Base-by-base conservation (phyloP, 176 grass and related monocot genomes). In the Poa annua region DNA sequence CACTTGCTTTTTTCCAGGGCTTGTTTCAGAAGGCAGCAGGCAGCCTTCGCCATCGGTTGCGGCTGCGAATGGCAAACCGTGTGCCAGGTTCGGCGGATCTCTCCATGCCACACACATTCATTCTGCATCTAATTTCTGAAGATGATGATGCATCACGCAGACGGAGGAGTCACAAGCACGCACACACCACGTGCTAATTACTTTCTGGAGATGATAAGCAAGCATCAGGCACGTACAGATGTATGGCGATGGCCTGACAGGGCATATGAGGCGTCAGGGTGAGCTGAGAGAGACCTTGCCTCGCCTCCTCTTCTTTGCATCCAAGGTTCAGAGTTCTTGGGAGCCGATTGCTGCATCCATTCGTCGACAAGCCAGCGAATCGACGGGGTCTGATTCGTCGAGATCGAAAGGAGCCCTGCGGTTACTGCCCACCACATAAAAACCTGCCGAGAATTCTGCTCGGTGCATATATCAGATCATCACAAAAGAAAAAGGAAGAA, bases 351-450 rank as follows among this genome's bases (percentile, higher is more conserved):
- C 25, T 55, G 2, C 6, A 42, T 8, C 35, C 7, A 6, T 15
- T 75, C 17, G 19, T 54, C 48, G 71, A 66, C 60, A 68, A 36
- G 85, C 36, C 13, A 51, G 7, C 36, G 54, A 74, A 15, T 49
- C 32, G 62, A 33, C 51, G 2, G 16, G 29, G 11, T 42, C 17
- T 1, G 33, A 52, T 35, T 71, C 51, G 76, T 74, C 76, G 53
- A 80, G 36, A 19, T 32, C 53, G 76, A 82, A 55, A 71, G 78
- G 71, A 52, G 54, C 63, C 71, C 6, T 25, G 62, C 70, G 5
- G 12, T 81, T 81, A 12, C 17, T 70, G 52, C 82, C 71, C 71
- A 85, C 71, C 78, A 81, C 71, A 49, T 4, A 15, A n/a, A 70
- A 61, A 81, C 34, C 22, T 52, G 55, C 32, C 66, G 0, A 42